A percentile compares a stretch with the other conserved stretches of the same genome.
Conservation (phyloP, 2,329 filamentous ascomycete species). For the Trichoderma koningiopsis region DNA sequence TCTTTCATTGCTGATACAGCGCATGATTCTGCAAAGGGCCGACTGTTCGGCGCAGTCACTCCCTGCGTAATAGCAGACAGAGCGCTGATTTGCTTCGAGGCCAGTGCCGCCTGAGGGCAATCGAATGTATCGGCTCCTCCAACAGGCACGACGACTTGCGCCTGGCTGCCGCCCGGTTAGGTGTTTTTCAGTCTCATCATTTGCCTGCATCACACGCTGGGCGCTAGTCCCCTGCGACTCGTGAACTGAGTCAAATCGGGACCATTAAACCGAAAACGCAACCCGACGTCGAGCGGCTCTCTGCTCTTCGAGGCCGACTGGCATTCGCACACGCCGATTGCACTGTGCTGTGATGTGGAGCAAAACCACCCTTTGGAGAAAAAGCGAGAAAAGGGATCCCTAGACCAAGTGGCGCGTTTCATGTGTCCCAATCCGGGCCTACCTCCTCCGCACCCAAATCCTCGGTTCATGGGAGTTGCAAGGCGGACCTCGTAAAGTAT, state of each 20-base stretch:
- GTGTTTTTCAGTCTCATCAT: neutral
- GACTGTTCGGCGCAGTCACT: neutral
- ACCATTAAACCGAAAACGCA: neutral
- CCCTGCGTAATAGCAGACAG: neutral
- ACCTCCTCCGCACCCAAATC: slow-evolving; percentile 20
- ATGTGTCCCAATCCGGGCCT: slow-evolving; percentile 27
- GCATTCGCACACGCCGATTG: slow-evolving; percentile 9
- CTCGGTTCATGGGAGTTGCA: slow-evolving; percentile 19
- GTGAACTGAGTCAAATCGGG: neutral
- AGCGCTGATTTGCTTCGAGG: neutral
- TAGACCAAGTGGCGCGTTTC: slow-evolving; percentile 31
- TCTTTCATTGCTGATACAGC: neutral
- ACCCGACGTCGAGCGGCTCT: neutral
- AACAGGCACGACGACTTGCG: neutral
- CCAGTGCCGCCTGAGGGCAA: neutral
- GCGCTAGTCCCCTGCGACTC: neutral
- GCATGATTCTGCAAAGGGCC: neutral
- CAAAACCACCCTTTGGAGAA: slow-evolving; percentile 23
- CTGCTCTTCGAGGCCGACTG: neutral
- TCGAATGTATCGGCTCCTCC: neutral
- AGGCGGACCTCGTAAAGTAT: neutral
- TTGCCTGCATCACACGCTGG: neutral
- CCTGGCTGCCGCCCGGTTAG: neutral
- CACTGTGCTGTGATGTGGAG: slow-evolving; percentile 10
- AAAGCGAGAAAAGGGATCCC: slow-evolving; percentile 27